Evolutionary conservation across 2,329 filamentous ascomycete species (phyloP).

Genomic region (Epichloe typhina): DNA sequence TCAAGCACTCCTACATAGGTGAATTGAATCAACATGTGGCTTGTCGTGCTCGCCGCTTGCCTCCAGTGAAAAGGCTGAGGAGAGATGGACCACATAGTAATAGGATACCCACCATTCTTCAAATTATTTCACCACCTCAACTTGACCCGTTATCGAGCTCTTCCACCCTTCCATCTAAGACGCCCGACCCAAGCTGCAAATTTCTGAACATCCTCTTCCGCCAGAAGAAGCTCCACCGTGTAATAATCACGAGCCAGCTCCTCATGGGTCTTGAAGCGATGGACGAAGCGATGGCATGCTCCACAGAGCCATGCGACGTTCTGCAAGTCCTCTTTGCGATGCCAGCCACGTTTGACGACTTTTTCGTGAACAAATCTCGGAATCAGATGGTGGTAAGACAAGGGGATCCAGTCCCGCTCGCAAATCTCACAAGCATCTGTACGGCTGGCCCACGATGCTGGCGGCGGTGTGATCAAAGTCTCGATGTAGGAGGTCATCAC

Average conservation of each 20-base stretch:
- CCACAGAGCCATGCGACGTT: slow-evolving; percentile 80
- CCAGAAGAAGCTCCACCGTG: slow-evolving; percentile 57
- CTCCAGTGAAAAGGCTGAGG: too few species aligned
- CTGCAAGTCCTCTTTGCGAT: slow-evolving; percentile 58
- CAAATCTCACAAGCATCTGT: slow-evolving; percentile 60
- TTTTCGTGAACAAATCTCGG: slow-evolving; percentile 67
- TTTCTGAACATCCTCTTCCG: slow-evolving; percentile 55
- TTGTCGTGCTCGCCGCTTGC: too few species aligned
- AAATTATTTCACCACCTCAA: neutral
- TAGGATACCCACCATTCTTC: too few species aligned
- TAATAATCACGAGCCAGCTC: slow-evolving; percentile 61
- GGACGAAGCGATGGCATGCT: slow-evolving; percentile 73
- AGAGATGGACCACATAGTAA: neutral
- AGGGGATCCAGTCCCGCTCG: slow-evolving; percentile 55
- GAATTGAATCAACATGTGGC: too few species aligned
- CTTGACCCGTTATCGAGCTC: neutral
- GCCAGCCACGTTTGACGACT: slow-evolving; percentile 66
- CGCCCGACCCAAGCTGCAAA: slow-evolving; percentile 63
- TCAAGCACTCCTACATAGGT: too few species aligned
- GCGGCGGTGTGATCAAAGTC: slow-evolving; percentile 45
- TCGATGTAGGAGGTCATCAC: slow-evolving; percentile 50
- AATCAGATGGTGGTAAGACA: slow-evolving; percentile 79
- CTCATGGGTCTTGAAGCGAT: slow-evolving; percentile 62
- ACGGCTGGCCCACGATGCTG: slow-evolving; percentile 46
- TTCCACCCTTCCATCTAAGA: slow-evolving; percentile 56